Conservation (phyloP, 1,139 yeast species). For the Schwanniomyces etchellsii region DNA sequence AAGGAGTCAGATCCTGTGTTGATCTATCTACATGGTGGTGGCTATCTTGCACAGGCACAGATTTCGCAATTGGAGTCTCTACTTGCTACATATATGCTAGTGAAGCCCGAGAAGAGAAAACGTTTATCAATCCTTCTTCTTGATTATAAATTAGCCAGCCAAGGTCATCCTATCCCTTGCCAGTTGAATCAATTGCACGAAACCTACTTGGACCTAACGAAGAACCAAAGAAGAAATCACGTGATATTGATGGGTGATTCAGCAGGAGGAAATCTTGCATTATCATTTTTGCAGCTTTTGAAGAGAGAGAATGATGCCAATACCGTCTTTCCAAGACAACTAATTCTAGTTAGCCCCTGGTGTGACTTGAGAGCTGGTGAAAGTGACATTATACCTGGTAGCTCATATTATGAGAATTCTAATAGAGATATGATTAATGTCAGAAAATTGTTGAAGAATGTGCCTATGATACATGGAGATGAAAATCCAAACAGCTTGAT, state of each 20-base stretch:
- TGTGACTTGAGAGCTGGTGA: slow-evolving; percentile 12
- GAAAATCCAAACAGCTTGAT: slow-evolving; percentile 6
- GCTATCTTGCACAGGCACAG: slow-evolving; percentile 31
- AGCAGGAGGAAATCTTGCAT: slow-evolving; percentile 36
- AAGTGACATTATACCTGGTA: slow-evolving; percentile 18
- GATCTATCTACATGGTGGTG: slow-evolving; percentile 40
- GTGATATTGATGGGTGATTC: slow-evolving; percentile 33
- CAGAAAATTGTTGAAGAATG: slow-evolving; percentile 6
- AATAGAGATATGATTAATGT: slow-evolving; percentile 26
- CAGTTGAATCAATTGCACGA: slow-evolving; percentile 30
- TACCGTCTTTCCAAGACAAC: slow-evolving; percentile 19
- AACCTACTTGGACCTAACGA: slow-evolving; percentile 22
- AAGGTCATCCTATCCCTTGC: slow-evolving; percentile 27
- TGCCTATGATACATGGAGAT: slow-evolving; percentile 9
- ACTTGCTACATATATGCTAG: slow-evolving; percentile 22
- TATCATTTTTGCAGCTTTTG: slow-evolving; percentile 24
- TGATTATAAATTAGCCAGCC: slow-evolving; percentile 33
- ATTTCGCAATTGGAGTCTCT: slow-evolving; percentile 29
- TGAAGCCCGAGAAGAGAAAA: slow-evolving; percentile 20
- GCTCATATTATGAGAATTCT: slow-evolving; percentile 30
- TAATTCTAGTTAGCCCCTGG: slow-evolving; percentile 39
- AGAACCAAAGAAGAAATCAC: slow-evolving; percentile 23
- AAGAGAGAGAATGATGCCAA: slow-evolving; percentile 7
- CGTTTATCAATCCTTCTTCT: slow-evolving; percentile 27
- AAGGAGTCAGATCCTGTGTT: slow-evolving; percentile 30